phyloP scores from a whole-genome alignment of 1,139 yeast species.

The Taiozyma sp. region DNA sequence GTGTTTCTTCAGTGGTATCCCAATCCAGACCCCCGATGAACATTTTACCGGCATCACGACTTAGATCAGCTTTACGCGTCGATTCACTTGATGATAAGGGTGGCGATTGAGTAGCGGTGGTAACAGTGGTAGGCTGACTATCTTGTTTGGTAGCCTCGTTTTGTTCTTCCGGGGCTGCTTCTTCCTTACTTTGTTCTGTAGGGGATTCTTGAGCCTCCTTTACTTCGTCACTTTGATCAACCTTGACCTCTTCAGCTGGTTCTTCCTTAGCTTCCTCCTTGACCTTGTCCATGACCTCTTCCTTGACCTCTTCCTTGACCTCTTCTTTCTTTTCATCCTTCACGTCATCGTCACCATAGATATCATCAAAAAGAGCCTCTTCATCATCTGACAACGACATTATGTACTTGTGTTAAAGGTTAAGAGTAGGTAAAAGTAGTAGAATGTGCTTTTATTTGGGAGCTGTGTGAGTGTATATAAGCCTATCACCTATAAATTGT shows the following conservation, averaged over 20 bases:
- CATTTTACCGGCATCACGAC: constrained; percentile 78
- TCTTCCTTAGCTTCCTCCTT: constrained; percentile 1
- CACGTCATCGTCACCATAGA: constrained; percentile 32
- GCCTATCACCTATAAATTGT: background rate
- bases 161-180: background rate
- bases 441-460: background rate
- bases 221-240: constrained; percentile 14
- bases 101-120: constrained; percentile 20
- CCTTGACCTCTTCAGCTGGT: background rate
- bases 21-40: constrained; percentile 97
- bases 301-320: constrained; percentile 4
- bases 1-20: constrained; percentile 91
- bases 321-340: constrained; percentile 11
- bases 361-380: constrained; percentile 37
- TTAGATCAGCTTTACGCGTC: constrained; percentile 32
- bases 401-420: background rate
- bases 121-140: background rate
- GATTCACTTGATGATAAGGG: constrained; percentile 22
- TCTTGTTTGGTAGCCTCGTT: background rate
- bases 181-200: background rate
- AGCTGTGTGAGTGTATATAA: background rate
- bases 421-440: background rate
- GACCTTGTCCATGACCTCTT: background rate
- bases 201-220: constrained; percentile 12
- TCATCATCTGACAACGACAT: constrained; percentile 25